These are phyloP conservation scores for Xerocomus brunneocitrinus DNA, from an alignment of 768 basidiomycete genomes.

Conservation along the genomic window DNA sequence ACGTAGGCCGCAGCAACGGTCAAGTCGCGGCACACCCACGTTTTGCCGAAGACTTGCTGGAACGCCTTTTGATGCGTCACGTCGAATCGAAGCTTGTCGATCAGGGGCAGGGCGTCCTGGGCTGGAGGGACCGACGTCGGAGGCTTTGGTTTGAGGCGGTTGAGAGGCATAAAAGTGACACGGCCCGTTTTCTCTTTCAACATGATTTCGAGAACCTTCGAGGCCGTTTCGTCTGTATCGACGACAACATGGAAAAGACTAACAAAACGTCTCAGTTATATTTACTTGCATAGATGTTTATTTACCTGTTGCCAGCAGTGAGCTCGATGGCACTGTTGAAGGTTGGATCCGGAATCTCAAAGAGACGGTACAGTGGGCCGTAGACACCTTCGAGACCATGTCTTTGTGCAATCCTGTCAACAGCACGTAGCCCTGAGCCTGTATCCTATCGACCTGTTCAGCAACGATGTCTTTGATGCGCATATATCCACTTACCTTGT, in stretches of 20 bases:
- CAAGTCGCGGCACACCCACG: slow-evolving; percentile 91
- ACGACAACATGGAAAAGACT: slow-evolving; percentile 96
- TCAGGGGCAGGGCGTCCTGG: slow-evolving; percentile 73
- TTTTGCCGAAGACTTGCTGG: slow-evolving; percentile 96
- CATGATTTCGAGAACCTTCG: slow-evolving; percentile 90
- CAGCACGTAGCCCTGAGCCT: slow-evolving; percentile 78
- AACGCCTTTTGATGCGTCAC: slow-evolving; percentile 73
- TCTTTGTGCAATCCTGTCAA: slow-evolving; percentile 77
- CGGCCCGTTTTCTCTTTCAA: slow-evolving; percentile 88
- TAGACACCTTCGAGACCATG: slow-evolving; percentile 79
- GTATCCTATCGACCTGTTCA: slow-evolving; percentile 64
- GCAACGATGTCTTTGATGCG: not conserved
- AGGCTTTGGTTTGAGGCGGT: slow-evolving; percentile 81
- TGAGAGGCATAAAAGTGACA: slow-evolving; percentile 97
- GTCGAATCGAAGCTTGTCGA: slow-evolving; percentile 80
- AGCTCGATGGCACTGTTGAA: slow-evolving; percentile 93
- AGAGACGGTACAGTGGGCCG: slow-evolving; percentile 90
- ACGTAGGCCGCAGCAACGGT: slow-evolving; percentile 92
- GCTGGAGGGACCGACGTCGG: slow-evolving; percentile 55
- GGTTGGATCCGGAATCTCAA: slow-evolving; percentile 81
- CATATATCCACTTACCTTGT: slow-evolving; percentile 56
- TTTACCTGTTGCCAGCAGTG: slow-evolving; percentile 90
- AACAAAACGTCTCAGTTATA: slow-evolving; percentile 1
- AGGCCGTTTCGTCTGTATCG: slow-evolving; percentile 92
- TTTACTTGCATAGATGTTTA: not conserved